Conservation (phyloP, 192 early-diverging fungal genomes). For the Piromyces finnis region DNA sequence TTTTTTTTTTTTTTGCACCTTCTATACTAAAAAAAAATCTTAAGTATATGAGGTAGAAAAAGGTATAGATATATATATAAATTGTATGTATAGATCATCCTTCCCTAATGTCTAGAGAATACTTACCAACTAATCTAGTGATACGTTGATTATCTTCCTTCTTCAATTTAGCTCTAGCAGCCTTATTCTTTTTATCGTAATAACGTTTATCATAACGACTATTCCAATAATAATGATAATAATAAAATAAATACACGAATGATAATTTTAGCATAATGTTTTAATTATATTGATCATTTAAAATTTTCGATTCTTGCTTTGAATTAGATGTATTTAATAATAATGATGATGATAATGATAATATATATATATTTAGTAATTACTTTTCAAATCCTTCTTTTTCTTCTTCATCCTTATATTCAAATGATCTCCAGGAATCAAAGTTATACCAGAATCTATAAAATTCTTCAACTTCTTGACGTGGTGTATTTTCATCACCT, state of each 20-base stretch:
- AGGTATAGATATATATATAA: background rate
- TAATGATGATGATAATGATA: no score
- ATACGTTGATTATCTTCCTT: conserved; percentile 93
- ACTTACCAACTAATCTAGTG: background rate
- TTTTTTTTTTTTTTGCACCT: no score
- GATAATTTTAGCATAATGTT: no score
- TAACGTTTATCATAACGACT: conserved; percentile 89
- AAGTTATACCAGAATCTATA: conserved; percentile 76
- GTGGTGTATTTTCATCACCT: conserved; percentile 41
- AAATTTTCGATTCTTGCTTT: no score
- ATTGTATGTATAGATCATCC: no score
- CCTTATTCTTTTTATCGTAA: conserved; percentile 87
- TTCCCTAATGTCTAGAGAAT: no score
- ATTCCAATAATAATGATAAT: no score
- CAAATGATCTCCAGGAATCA: conserved; percentile 96
- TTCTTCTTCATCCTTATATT: conserved; percentile 96
- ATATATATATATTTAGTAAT: background rate
- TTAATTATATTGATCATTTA: no score
- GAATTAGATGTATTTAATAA: no score
- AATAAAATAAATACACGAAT: no score
- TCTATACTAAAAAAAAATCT: no score
- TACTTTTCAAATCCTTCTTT: conserved; percentile 63
- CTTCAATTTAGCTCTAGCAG: conserved; percentile 78
- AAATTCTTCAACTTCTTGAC: conserved; percentile 58
- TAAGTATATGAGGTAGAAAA: no score